Conservation (phyloP, 345 rosid genomes). For the Arabidopsis thaliana region DNA sequence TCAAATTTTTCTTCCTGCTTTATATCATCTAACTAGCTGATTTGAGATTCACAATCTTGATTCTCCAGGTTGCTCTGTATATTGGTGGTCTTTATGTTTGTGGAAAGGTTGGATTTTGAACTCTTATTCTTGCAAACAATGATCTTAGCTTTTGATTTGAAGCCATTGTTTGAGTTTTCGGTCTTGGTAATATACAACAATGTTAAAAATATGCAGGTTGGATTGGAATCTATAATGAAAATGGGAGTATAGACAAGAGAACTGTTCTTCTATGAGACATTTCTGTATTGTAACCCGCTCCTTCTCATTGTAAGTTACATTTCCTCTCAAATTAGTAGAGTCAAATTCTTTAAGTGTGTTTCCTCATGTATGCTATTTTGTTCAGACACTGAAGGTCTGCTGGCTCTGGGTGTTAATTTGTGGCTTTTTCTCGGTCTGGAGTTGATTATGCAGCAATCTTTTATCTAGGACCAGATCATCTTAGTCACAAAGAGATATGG, state of each 20-base stretch:
- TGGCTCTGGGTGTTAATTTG: conserved; percentile 95
- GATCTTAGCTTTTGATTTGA: conserved; percentile 17
- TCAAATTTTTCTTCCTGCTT: not conserved
- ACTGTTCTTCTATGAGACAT: conserved; percentile 89
- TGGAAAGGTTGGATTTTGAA: conserved; percentile 70
- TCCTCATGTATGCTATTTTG: conserved; percentile 21
- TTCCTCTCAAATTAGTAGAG: not conserved
- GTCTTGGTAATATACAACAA: not conserved
- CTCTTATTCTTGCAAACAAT: not conserved
- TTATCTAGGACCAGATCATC: conserved; percentile 85
- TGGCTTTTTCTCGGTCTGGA: conserved; percentile 84
- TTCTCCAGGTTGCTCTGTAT: conserved; percentile 81
- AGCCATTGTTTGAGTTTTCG: conserved; percentile 5
- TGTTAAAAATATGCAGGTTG: conserved; percentile 61
- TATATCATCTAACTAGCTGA: conserved; percentile 3
- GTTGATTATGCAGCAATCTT: conserved; percentile 80
- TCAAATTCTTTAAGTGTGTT: conserved; percentile 5
- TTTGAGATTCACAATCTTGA: conserved; percentile 34
- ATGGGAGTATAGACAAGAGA: conserved; percentile 86
- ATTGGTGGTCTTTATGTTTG: conserved; percentile 76
- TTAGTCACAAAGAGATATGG: conserved; percentile 90
- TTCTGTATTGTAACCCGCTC: conserved; percentile 95
- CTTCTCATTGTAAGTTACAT: conserved; percentile 82
- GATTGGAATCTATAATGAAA: conserved; percentile 94
- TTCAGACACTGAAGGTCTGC: conserved; percentile 90